Evolutionary conservation across 1,139 yeast species (phyloP).

Genomic region (Diutina siamensis): DNA sequence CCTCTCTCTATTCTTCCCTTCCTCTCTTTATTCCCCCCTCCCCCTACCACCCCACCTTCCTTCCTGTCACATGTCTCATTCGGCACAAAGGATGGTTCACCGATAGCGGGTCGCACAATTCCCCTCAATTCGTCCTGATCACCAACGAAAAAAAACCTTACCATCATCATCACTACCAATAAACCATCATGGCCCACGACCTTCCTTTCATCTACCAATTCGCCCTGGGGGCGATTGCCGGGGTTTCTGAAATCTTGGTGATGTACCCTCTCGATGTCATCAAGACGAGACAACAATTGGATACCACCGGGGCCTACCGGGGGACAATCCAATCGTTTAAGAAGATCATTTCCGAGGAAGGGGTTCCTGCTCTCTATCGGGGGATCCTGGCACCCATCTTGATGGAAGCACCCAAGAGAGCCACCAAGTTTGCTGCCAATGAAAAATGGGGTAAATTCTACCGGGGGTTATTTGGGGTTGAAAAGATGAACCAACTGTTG

Average conservation of each 20-base stretch:
- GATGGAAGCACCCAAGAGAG: constrained; percentile 99
- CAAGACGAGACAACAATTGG: constrained; percentile 92
- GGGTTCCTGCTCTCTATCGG: constrained; percentile 70
- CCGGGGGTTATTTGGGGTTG: constrained; percentile 57
- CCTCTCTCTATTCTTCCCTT: too few species aligned
- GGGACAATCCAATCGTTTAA: constrained; percentile 79
- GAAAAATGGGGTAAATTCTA: constrained; percentile 93
- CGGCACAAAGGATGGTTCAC: neutral
- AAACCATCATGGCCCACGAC: neutral
- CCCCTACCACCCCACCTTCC: neutral
- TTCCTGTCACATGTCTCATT: neutral
- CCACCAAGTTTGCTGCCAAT: constrained; percentile 96
- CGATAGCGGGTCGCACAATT: constrained; percentile 1
- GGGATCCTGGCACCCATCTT: constrained; percentile 93
- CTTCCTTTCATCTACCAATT: constrained; percentile 87
- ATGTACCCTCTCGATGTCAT: constrained; percentile 98
- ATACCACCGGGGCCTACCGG: constrained; percentile 52
- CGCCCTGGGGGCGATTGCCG: constrained; percentile 92
- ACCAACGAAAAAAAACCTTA: neutral
- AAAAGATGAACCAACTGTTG: constrained; percentile 65
- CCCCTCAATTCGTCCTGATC: neutral
- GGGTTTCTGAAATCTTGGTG: constrained; percentile 90
- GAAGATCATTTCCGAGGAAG: constrained; percentile 81
- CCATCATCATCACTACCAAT: too few species aligned
- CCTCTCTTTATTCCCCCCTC: too few species aligned